phyloP scores from a whole-genome alignment of 441 rosid species.

The Eruca vesicaria region DNA sequence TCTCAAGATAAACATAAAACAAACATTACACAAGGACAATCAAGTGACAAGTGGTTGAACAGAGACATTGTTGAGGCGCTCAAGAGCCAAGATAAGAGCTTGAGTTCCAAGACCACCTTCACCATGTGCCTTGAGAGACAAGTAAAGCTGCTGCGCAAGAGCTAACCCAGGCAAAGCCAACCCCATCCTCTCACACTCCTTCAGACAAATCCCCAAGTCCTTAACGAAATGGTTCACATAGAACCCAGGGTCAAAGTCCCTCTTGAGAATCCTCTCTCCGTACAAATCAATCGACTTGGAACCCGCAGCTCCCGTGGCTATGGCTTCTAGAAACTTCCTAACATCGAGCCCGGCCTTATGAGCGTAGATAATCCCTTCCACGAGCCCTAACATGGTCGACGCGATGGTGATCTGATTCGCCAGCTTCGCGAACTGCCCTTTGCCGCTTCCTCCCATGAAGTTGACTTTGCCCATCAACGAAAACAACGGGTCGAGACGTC shows the following conservation, averaged over 20 bases:
- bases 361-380: slow-evolving; percentile 80
- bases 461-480: slow-evolving; percentile 68
- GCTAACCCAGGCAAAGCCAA: slow-evolving; percentile 82
- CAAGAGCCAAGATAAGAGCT: slow-evolving; percentile 77
- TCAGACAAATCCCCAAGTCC: slow-evolving; percentile 86
- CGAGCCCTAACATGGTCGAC: slow-evolving; percentile 81
- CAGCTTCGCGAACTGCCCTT: slow-evolving; percentile 81
- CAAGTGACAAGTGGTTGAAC: slow-evolving; percentile 34
- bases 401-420: slow-evolving; percentile 83
- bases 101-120: slow-evolving; percentile 78
- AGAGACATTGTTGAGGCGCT: slow-evolving; percentile 72
- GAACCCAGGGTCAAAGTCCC: slow-evolving; percentile 83
- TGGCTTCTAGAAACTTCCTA: slow-evolving; percentile 58
- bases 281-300: slow-evolving; percentile 66
- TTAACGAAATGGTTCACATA: slow-evolving; percentile 81
- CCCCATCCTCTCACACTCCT: slow-evolving; percentile 80
- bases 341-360: slow-evolving; percentile 77
- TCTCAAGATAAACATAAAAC: background rate
- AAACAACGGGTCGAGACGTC: slow-evolving; percentile 59
- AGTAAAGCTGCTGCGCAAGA: slow-evolving; percentile 80
- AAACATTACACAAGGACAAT: background rate
- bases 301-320: slow-evolving; percentile 68
- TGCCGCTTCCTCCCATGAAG: slow-evolving; percentile 79
- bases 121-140: slow-evolving; percentile 87
- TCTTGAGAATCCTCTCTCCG: slow-evolving; percentile 63